These are phyloP conservation scores for Salicornia ramosissima DNA, from an alignment of 148 eudicot species.

Conservation along the genomic window DNA sequence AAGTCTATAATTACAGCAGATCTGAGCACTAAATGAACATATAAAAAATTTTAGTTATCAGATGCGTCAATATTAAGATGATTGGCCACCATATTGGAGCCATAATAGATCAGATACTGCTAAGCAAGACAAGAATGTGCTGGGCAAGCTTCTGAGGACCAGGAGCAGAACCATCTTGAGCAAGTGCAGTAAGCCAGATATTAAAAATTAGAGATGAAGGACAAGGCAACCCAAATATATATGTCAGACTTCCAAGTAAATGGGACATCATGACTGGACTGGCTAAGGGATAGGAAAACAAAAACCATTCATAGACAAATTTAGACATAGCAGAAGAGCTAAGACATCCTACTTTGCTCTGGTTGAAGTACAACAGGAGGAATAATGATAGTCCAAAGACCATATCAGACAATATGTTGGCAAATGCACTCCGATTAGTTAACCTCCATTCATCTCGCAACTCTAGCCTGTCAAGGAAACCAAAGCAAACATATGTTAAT, in stretches of 20 bases:
- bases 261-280: neutral
- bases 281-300: neutral
- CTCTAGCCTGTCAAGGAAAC: constrained; percentile 58
- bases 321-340: constrained; percentile 1
- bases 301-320: neutral
- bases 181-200: neutral
- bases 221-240: neutral
- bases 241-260: neutral
- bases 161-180: neutral
- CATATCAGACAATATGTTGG: constrained; percentile 90
- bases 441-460: constrained; percentile 80
- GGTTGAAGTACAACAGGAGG: constrained; percentile 75
- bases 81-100: neutral
- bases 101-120: neutral
- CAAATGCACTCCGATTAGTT: constrained; percentile 84
- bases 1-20: neutral
- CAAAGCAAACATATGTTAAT: constrained; percentile 11
- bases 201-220: neutral
- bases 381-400: constrained; percentile 79
- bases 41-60: no score
- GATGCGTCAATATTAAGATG: neutral
- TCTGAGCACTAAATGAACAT: neutral
- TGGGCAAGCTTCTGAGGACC: neutral
- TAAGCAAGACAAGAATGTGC: neutral
- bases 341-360: constrained; percentile 59